Evolutionary conservation across 495 filamentous ascomycete species (phyloP).

Genomic region (Parachaetomium inaequale): DNA sequence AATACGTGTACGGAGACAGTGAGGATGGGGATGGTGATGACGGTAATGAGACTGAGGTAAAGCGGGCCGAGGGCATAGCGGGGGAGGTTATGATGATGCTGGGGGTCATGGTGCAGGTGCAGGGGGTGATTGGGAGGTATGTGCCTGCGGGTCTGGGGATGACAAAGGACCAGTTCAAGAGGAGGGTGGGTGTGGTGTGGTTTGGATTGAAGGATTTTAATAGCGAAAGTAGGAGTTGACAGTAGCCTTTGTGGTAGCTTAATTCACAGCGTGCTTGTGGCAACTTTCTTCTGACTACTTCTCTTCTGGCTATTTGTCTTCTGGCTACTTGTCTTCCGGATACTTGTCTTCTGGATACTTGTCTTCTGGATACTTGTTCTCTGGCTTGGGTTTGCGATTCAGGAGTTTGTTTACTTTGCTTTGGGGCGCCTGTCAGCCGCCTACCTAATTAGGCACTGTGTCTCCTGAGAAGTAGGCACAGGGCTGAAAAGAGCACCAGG

Average conservation of each 20-base stretch:
- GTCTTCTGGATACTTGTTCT: too few species aligned
- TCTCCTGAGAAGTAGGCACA: too few species aligned
- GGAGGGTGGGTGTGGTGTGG: neutral
- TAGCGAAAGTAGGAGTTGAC: neutral
- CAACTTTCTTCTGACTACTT: too few species aligned
- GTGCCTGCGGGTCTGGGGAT: neutral
- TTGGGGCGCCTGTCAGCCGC: too few species aligned
- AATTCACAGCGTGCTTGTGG: neutral
- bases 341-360: too few species aligned
- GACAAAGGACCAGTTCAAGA: neutral
- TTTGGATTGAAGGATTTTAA: neutral
- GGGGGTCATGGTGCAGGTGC: neutral
- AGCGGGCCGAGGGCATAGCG: too few species aligned
- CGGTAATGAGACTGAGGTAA: neutral
- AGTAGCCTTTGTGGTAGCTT: neutral
- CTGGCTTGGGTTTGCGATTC: neutral
- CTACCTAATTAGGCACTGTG: too few species aligned
- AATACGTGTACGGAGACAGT: too few species aligned
- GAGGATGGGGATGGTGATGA: neutral
- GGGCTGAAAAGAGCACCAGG: too few species aligned
- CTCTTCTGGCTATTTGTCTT: too few species aligned
- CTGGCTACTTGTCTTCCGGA: too few species aligned
- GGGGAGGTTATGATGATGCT: neutral
- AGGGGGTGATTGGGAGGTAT: neutral
- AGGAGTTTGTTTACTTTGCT: slow-evolving; percentile 10